These are phyloP conservation scores for Verticillium nubilum DNA, from an alignment of 2,329 filamentous ascomycete species.

Conservation along the genomic window DNA sequence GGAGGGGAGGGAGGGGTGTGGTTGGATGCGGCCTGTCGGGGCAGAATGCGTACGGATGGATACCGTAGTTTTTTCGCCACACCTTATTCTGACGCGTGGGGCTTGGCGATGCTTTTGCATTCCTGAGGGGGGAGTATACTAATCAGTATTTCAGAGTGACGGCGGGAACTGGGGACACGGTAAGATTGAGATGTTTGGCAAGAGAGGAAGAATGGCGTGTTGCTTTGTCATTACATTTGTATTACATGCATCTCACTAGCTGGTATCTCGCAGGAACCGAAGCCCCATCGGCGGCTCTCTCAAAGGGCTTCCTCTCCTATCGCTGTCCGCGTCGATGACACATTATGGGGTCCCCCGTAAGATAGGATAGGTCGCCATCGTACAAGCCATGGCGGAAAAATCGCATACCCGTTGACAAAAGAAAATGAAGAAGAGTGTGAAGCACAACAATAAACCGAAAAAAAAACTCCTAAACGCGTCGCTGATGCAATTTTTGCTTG, in stretches of 20 bases:
- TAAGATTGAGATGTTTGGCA: not conserved
- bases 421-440: not conserved
- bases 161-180: too few species aligned
- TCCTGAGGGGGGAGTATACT: not conserved
- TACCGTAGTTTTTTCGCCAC: not conserved
- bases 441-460: not conserved
- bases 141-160: too few species aligned
- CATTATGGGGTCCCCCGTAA: not conserved
- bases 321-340: not conserved
- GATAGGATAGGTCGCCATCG: not conserved
- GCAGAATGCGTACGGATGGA: too few species aligned
- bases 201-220: not conserved
- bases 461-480: slow-evolving; percentile 14
- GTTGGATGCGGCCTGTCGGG: not conserved
- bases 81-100: not conserved
- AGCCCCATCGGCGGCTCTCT: too few species aligned
- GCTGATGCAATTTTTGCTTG: slow-evolving; percentile 14
- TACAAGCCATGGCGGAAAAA: not conserved
- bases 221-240: not conserved
- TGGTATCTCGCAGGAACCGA: not conserved
- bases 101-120: not conserved
- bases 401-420: slow-evolving; percentile 2
- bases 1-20: not conserved
- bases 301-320: too few species aligned
- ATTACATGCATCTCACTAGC: not conserved